Percentiles rank a stretch among this genome's conserved stretches.
Conservation (phyloP, 202 grass and related monocot species). For the Tripidium arundinaceum region DNA sequence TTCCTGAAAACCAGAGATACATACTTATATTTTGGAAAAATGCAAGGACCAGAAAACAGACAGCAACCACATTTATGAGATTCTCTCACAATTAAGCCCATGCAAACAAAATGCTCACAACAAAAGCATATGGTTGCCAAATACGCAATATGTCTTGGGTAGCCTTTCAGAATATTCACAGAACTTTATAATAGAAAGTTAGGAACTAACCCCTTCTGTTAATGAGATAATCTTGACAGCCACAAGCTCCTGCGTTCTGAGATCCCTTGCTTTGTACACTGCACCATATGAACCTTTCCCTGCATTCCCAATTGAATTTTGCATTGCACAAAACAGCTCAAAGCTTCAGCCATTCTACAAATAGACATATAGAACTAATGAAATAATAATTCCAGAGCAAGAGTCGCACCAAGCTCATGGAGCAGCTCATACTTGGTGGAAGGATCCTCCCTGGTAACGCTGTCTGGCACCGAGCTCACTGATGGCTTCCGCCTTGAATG, state of each 20-base stretch:
- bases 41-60: slow-evolving; percentile 34
- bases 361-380: background rate
- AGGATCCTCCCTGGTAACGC: too few species aligned
- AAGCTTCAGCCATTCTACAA: background rate
- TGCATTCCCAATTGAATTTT: slow-evolving; percentile 42
- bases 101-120: too few species aligned
- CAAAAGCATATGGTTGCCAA: slow-evolving; percentile 9
- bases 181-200: slow-evolving; percentile 32
- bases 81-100: background rate
- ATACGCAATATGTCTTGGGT: background rate
- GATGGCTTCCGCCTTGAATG: too few species aligned
- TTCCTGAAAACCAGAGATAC: slow-evolving; percentile 55
- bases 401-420: too few species aligned
- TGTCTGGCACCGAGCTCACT: too few species aligned
- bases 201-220: slow-evolving; percentile 60
- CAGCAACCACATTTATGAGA: background rate
- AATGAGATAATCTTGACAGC: slow-evolving; percentile 96
- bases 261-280: slow-evolving; percentile 96
- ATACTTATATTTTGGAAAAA: slow-evolving; percentile 29
- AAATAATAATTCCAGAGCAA: too few species aligned
- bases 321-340: slow-evolving; percentile 25
- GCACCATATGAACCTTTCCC: slow-evolving; percentile 96
- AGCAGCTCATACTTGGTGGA: too few species aligned
- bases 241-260: slow-evolving; percentile 89
- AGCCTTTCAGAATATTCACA: background rate